Base-by-base conservation (phyloP, 2,329 filamentous ascomycete species). In the Onygena corvina region DNA sequence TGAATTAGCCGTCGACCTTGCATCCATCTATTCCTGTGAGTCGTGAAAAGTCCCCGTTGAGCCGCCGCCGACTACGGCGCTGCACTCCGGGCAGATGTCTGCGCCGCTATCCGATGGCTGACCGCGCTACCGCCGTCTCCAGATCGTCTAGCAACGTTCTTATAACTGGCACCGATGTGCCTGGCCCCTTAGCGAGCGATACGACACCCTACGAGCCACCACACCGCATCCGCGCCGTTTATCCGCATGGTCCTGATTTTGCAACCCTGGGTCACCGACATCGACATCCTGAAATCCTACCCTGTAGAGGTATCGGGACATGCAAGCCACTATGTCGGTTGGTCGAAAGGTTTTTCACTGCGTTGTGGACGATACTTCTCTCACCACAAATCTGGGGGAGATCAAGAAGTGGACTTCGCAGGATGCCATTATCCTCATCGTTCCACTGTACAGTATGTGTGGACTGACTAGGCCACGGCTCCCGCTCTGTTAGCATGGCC, bases 331-430 rank as follows among this genome's bases (percentile, higher is more conserved):
- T 57, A 69, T 69, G 67, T 64, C 67, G 54, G 58, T 64, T 51
- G 65, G 59, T 57, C 66, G 66, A 56, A 72, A 71, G 58, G 64
- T 69, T 55, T 71, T 74, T 55, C 68, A 72, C 60, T 75, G 72
- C 63, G 70, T 74, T 53, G 70, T 73, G 54, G 73, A 76, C 58
- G 72, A 74, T 56, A 74, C 71, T 46, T 71, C 71, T 44, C 59
- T 76, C 50, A 72, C 70, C 42, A 70, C 71, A 47, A 74, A 71
- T 52, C 71, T 76, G 54, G 70, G 69, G 50, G 72, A 74, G 58
- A 71, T 76, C 52, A 75, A 75, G 60, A 67, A 66, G 59, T 75
- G 72, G 70, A 70, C 72, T 46, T 65, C 68, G 21, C 68, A 71
- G 49, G 71, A 71, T 27, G 64, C 67, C 31, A 68, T 75, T 48